These are phyloP conservation scores for Immersiella caudata DNA, from an alignment of 495 filamentous ascomycete genomes.

Conservation along the genomic window DNA sequence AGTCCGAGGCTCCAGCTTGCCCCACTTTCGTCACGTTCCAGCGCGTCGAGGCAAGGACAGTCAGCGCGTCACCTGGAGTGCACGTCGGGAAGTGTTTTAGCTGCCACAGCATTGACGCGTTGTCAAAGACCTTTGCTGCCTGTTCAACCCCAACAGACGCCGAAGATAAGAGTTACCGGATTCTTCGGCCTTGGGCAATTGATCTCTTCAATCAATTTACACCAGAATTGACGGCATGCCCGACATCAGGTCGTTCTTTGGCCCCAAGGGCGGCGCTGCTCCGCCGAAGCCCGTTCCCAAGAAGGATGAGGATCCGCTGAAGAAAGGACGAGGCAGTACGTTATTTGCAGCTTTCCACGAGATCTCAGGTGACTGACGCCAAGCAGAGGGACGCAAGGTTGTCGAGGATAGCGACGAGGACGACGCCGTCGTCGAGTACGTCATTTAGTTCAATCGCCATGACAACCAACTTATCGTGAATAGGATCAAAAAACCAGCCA, in stretches of 20 bases:
- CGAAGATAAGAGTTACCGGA: background rate
- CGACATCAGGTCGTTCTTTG: slow-evolving; percentile 84
- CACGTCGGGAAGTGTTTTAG: background rate
- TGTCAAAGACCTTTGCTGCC: background rate
- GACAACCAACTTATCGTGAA: slow-evolving; percentile 4
- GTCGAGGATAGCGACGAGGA: slow-evolving; percentile 79
- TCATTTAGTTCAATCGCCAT: background rate
- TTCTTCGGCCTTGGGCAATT: slow-evolving; percentile 1
- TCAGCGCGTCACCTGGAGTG: slow-evolving; percentile 8
- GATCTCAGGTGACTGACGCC: slow-evolving; percentile 28
- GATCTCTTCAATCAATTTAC: background rate
- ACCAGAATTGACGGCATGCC: slow-evolving; percentile 55
- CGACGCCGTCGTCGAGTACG: slow-evolving; percentile 48
- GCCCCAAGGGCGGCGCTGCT: slow-evolving; percentile 56
- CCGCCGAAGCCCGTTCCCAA: slow-evolving; percentile 52
- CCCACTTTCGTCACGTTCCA: slow-evolving; percentile 20
- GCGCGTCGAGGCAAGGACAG: slow-evolving; percentile 14
- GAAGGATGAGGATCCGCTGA: slow-evolving; percentile 48
- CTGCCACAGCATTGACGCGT: background rate
- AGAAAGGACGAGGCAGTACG: slow-evolving; percentile 48
- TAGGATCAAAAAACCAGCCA: slow-evolving; percentile 46
- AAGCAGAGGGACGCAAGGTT: slow-evolving; percentile 66
- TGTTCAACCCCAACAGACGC: background rate
- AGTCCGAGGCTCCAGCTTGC: background rate
- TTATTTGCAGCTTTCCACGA: background rate